Evolutionary conservation across 1,284 basidiomycete genomes (phyloP), one percentile per base, ranked within the genome.

Genomic region (Cystobasidiaceae sp.): DNA sequence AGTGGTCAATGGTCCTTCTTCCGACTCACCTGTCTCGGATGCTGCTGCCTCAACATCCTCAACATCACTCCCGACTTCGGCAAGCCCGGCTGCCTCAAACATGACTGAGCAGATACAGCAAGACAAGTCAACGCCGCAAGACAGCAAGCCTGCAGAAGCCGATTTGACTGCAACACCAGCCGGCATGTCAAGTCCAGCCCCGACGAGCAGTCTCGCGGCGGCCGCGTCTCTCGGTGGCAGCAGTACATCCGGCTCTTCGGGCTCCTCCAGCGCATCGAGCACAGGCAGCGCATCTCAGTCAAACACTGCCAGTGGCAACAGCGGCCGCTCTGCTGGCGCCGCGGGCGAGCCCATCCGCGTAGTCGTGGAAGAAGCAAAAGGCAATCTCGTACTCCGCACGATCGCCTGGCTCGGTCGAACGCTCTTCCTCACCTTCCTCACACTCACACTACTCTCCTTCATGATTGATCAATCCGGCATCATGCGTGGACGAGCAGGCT

Each of bases 391-490:
- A 11, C 55, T 70, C 58, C 81, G 84, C 21, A 74, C 87, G 55
- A 77, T 87, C 56, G 45, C 58, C 28, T 51, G 52, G 33, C 19
- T 59, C 39, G 44, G 56, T 7, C 61, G 27, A 30, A 39, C 32
- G 7, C 30, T 51, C 27, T 41, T 63, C 23, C 56, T 56, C 13
- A 30, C 45, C 13, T 61, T 67, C 66, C 60, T 88, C 75, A 81
- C 89, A 73, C 80, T 96, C 62, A 89, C 92, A 52, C 80, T 93
- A 44, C 79, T 94, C 46, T 88, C 90, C 0, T 86, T 94, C 50
- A 82, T 96, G 70, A 84, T 96, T 74, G 93, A 96, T 77, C 93
- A 91, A 74, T 88, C 89, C 28, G 92, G 92, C 8, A 81, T 94
- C 44, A 83, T 94, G 78, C 94, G 93, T 79, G 86, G 89, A 7